Conservation (phyloP, 2,329 filamentous ascomycete genomes). For the Gnomoniopsis smithogilvyi region DNA sequence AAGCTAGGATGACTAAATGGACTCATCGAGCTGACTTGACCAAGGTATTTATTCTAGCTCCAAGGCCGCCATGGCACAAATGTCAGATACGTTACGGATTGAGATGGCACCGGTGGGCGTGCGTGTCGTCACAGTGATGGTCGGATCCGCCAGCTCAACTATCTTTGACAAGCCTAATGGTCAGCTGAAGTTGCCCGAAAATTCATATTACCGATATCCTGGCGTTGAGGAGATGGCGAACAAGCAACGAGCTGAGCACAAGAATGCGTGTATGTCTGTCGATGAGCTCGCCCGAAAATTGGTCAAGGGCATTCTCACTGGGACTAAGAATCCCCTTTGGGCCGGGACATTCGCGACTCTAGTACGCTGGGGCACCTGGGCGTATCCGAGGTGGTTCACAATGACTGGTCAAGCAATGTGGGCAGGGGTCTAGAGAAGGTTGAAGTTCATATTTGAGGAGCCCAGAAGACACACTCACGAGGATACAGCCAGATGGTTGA, state of each 20-base stretch:
- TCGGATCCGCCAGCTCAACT: neutral
- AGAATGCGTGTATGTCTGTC: neutral
- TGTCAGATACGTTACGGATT: neutral
- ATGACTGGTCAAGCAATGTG: conserved; percentile 8
- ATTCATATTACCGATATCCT: neutral
- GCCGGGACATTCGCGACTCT: conserved; percentile 1
- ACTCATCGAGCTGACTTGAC: neutral
- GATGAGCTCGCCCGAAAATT: conserved; percentile 2
- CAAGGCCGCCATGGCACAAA: neutral
- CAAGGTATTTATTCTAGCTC: conserved; percentile 8
- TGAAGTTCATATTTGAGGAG: no score
- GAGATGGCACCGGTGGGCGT: conserved; percentile 1
- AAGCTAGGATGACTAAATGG: neutral
- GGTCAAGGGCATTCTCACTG: conserved; percentile 4
- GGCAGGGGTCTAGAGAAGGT: conserved; percentile 2
- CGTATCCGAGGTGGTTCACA: conserved; percentile 1
- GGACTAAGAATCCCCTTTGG: neutral
- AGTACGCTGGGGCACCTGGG: conserved; percentile 4
- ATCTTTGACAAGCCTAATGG: conserved; percentile 9
- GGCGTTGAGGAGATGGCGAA: conserved; percentile 1
- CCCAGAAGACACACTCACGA: no score
- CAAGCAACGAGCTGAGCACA: conserved; percentile 2
- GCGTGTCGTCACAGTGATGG: neutral
- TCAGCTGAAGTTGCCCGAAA: neutral
- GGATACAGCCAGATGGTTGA: no score